Evolutionary conservation across 305 asterid species (phyloP), one percentile per base, ranked within the genome.

Genomic region (Striga hermonthica): DNA sequence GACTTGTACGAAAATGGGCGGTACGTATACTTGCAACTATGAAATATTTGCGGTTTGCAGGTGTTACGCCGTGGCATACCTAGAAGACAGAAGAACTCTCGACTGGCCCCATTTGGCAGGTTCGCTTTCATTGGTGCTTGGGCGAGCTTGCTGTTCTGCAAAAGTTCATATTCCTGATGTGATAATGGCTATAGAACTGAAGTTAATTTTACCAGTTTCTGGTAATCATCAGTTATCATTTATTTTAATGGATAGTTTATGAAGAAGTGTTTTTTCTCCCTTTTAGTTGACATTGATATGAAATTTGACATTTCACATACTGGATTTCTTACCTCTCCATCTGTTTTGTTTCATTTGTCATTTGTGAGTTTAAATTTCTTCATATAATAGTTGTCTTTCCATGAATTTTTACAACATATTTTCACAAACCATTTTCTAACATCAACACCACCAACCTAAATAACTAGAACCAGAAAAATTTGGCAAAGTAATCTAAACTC

Each of bases 61-160:
- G 76, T 86, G 94, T 60, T 89, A 86, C 28, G 53, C 70, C 11
- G 96, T 81, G 62, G 95, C 96, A 28, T 85, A 78, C 79, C 75
- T 83, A 31, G 96, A 89, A 82, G 95, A 89, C 62, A 71, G 93
- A 64, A 65, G 40, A 81, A 86, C 65, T 76, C 95, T 16, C 68
- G 72, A 60, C 14, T 86, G 63, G 96, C 96, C 3, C 95, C 96
- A 9, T 39, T 84, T 0, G 96, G 96, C 62, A 95, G 96, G 60
- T 84, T 79, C 57, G 95, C 95, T 39, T 86, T 89, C 77, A 82
- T 89, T 65, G 91, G 90, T 64, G 96, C 89, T 62, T 89, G 96
- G 96, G 93, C 85, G 64, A 83, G 89, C 83, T 79, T 88, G 78
- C 73, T 88, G 61, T 81, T 88, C 72, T 88, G 2, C 77, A 80